These are phyloP conservation scores for Graphiopsis chlorocephala DNA, from an alignment of 2,329 filamentous ascomycete species.

Conservation along the genomic window DNA sequence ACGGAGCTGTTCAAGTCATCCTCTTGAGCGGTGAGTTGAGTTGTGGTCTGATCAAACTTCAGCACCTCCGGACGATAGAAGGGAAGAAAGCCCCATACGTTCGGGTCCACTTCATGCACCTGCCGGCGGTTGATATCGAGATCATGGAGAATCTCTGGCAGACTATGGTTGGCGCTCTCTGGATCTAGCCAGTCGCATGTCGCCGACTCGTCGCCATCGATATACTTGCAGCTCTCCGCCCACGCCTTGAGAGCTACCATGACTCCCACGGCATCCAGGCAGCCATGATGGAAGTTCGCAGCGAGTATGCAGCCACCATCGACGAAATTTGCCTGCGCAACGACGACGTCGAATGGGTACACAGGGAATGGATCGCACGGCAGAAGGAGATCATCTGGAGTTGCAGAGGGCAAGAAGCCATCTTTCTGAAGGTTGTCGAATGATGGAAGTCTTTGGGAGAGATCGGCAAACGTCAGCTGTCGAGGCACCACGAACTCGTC, in stretches of 20 bases:
- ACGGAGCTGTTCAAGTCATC: not conserved
- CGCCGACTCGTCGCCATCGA: not conserved
- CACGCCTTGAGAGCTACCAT: conserved; percentile 6
- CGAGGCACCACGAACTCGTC: not conserved
- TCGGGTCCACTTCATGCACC: not conserved
- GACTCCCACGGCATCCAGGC: not conserved
- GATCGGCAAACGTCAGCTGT: not conserved
- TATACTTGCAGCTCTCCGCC: conserved; percentile 1
- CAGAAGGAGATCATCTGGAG: not conserved
- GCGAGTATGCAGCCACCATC: not conserved
- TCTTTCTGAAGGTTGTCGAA: not conserved
- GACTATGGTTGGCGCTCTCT: not conserved
- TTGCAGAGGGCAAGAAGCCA: not conserved
- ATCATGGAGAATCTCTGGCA: not conserved
- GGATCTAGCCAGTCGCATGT: not conserved
- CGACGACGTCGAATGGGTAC: not conserved
- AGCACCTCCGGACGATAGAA: not conserved
- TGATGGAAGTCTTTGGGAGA: not conserved
- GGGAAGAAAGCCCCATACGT: not conserved
- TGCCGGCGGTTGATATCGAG: not conserved
- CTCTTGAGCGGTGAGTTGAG: not conserved
- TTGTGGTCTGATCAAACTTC: not conserved
- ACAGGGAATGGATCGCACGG: not conserved
- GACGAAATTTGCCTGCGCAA: not conserved
- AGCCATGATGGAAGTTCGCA: conserved; percentile 1